Evolutionary conservation across 441 rosid genomes (phyloP).

Genomic region (Pelargonium fulgidum): DNA sequence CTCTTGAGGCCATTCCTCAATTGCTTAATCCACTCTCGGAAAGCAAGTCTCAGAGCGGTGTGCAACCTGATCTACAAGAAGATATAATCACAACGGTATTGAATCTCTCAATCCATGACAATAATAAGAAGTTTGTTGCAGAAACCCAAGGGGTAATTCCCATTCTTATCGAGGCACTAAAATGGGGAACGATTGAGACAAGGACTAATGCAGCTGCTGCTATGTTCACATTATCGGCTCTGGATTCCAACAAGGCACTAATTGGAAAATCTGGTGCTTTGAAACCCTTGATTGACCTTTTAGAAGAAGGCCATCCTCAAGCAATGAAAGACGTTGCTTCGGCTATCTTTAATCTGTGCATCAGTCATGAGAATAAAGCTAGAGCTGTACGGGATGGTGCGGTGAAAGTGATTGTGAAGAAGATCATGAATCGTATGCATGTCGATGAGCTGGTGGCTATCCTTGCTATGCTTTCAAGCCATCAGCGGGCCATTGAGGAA

Average conservation of each 20-base stretch:
- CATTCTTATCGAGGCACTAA: slow-evolving; percentile 59
- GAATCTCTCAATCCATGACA: slow-evolving; percentile 84
- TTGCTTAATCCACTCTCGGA: slow-evolving; percentile 48
- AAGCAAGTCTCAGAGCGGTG: slow-evolving; percentile 27
- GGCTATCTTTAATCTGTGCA: slow-evolving; percentile 72
- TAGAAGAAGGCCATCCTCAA: slow-evolving; percentile 66
- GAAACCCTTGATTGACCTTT: slow-evolving; percentile 62
- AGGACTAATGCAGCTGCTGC: slow-evolving; percentile 91
- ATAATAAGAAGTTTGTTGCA: slow-evolving; percentile 78
- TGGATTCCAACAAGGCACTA: slow-evolving; percentile 70
- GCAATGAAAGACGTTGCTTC: slow-evolving; percentile 85
- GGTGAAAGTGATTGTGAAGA: slow-evolving; percentile 54
- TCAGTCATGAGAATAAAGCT: slow-evolving; percentile 67
- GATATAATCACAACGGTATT: slow-evolving; percentile 76
- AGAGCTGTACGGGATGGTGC: slow-evolving; percentile 80
- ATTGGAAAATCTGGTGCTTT: slow-evolving; percentile 72
- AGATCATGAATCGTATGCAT: slow-evolving; percentile 50
- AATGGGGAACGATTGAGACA: slow-evolving; percentile 53
- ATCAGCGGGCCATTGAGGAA: slow-evolving; percentile 65
- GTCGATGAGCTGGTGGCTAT: slow-evolving; percentile 82
- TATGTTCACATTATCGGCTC: slow-evolving; percentile 74
- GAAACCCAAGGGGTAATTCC: slow-evolving; percentile 71
- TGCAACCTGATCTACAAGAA: slow-evolving; percentile 66
- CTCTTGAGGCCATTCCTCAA: slow-evolving; percentile 49
- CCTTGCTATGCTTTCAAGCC: slow-evolving; percentile 70